Percentiles rank a stretch among this genome's conserved stretches.
These are phyloP conservation scores for Catenaria anguillulae DNA, from an alignment of 371 early-diverging fungal species.

Conservation along the genomic window DNA sequence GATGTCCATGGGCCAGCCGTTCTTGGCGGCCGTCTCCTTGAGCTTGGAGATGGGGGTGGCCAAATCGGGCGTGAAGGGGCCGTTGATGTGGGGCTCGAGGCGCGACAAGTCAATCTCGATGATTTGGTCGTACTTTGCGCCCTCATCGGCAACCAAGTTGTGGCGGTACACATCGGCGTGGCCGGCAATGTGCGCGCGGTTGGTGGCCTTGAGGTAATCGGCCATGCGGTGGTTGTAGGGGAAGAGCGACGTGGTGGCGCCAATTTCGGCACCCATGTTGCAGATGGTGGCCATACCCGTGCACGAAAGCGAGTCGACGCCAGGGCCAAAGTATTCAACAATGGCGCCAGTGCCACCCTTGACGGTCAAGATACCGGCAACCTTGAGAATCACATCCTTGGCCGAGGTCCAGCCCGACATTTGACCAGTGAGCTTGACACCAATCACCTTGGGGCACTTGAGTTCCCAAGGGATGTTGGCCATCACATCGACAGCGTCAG, in stretches of 20 bases:
- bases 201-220: constrained; percentile 71
- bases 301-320: constrained; percentile 76
- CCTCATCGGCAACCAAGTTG: constrained; percentile 66
- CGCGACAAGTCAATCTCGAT: constrained; percentile 76
- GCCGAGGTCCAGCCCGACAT: constrained; percentile 83
- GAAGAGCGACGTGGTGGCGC: constrained; percentile 89
- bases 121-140: constrained; percentile 75
- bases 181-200: constrained; percentile 54
- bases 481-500: constrained; percentile 96
- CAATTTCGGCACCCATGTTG: constrained; percentile 96
- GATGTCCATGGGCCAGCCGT: constrained; percentile 69
- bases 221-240: constrained; percentile 78
- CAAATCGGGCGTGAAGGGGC: constrained; percentile 89
- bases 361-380: constrained; percentile 81
- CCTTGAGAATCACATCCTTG: constrained; percentile 81
- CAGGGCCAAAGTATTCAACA: constrained; percentile 92
- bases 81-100: constrained; percentile 88
- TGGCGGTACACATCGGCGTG: constrained; percentile 50
- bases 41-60: constrained; percentile 81
- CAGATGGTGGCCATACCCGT: constrained; percentile 96
- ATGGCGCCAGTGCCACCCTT: constrained; percentile 87
- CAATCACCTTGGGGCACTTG: constrained; percentile 81
- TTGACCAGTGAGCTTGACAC: constrained; percentile 76
- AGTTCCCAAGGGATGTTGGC: constrained; percentile 95
- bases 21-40: constrained; percentile 55